phyloP scores from a whole-genome alignment of 805 yeast species.

The Sporopachydermia lactativora region DNA sequence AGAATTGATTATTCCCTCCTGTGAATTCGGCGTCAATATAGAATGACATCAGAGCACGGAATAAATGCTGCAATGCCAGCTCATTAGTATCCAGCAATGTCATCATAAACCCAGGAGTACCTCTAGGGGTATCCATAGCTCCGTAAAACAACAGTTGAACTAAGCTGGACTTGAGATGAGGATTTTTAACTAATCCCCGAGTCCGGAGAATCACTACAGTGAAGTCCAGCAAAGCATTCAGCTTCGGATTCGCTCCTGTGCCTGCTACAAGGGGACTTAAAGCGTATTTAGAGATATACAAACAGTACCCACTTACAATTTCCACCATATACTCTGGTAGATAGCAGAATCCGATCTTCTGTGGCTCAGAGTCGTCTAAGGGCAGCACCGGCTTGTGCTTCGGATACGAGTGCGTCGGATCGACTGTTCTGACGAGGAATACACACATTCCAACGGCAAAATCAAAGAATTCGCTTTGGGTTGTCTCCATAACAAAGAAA shows the following conservation, averaged over 20 bases:
- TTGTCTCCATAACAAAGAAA: background rate
- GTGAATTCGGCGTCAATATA: constrained; percentile 94
- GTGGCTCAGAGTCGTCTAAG: constrained; percentile 45
- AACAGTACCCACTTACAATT: constrained; percentile 61
- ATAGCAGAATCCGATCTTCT: constrained; percentile 51
- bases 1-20: constrained; percentile 88
- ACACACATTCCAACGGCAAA: constrained; percentile 64
- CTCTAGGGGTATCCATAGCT: constrained; percentile 22
- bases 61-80: constrained; percentile 46
- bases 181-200: constrained; percentile 78
- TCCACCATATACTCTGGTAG: constrained; percentile 81
- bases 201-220: constrained; percentile 65
- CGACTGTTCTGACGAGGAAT: constrained; percentile 57
- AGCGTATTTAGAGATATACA: constrained; percentile 41
- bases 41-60: constrained; percentile 76
- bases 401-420: constrained; percentile 58
- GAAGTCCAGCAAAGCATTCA: constrained; percentile 51
- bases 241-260: constrained; percentile 29
- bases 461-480: constrained; percentile 58
- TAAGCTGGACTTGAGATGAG: constrained; percentile 78
- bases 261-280: constrained; percentile 38
- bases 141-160: constrained; percentile 76
- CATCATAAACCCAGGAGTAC: constrained; percentile 60
- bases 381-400: constrained; percentile 35
- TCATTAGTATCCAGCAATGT: constrained; percentile 49